Base-by-base conservation (phyloP, 2,329 filamentous ascomycete species). In the Epichloe sp. region DNA sequence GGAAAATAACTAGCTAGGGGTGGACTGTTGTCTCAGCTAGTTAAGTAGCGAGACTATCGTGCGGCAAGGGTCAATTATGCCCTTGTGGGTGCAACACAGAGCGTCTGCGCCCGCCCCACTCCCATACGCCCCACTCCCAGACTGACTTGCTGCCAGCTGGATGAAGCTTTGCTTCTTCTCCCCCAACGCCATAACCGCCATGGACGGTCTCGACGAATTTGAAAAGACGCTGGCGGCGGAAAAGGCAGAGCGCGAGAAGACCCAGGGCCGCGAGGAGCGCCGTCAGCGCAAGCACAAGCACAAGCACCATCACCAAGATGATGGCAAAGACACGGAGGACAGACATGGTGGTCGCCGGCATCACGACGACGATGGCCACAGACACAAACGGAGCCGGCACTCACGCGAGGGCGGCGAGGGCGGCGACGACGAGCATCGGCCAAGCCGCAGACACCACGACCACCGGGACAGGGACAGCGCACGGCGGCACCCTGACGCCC, bases 171-270 rank as follows among this genome's bases (percentile, higher is more conserved):
- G 7, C 26, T 26, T 26, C 26, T 26, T 31, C 8, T 11, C 8
- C 8, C 26, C 3, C 3, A 11, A 31, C 26, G 26, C 56, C 83
- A 86, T 58, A 41, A 2, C 38, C 21, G 36, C 36, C 50, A 79
- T 77, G 75, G 73, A 76, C 56, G 69, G 75, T n/a, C 68, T 79
- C 10, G 77, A 77, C 47, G 86, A 90, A 52, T 94, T 94, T 53
- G 88, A 94, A 65, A 86, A 83, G 63, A 73, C 82, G 26, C 74
- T 94, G 12, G 85, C 83, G 1, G 77, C 82, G 44, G 82, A 79
- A 56, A 84, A 81, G 61, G 70, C 71, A 0, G 68, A 72, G 45
- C 72, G 77, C 50, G 74, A 79, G 43, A 68, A 68, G 5, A 63
- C 64, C 40, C 67, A 69, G 43, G 65, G 71, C 40, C 68, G 71